phyloP scores from a whole-genome alignment of 2,329 filamentous ascomycete species.

The Apiospora pterosperma region DNA sequence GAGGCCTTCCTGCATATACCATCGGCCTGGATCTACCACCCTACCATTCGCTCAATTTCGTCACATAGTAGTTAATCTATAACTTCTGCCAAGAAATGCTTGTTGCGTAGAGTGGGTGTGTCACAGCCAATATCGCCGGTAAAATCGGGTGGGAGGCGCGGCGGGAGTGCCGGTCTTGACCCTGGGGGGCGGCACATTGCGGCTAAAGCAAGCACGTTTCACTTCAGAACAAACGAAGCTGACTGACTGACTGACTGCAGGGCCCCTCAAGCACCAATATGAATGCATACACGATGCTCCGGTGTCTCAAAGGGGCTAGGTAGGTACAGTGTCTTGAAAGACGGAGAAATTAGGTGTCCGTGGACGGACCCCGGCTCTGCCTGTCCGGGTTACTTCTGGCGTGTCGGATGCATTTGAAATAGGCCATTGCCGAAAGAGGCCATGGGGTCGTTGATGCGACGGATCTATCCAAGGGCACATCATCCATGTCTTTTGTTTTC shows the following conservation, averaged over 20 bases:
- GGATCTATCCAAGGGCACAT: too few relatives aligned
- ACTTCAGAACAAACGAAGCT: neutral
- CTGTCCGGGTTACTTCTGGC: neutral
- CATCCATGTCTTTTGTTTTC: too few relatives aligned
- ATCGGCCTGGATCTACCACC: neutral
- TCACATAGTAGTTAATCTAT: neutral
- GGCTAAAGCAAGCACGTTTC: conserved; percentile 15
- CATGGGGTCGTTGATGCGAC: neutral
- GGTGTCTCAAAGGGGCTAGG: neutral
- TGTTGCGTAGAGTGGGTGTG: conserved; percentile 14
- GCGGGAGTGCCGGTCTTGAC: neutral
- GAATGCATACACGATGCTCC: neutral
- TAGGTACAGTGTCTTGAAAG: neutral
- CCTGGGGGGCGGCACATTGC: neutral
- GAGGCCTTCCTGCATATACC: neutral
- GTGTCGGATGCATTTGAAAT: neutral
- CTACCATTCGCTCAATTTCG: neutral
- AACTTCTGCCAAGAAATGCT: conserved; percentile 14
- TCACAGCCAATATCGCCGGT: conserved; percentile 16
- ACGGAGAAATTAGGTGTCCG: neutral
- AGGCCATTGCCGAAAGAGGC: neutral
- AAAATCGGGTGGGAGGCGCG: conserved; percentile 11
- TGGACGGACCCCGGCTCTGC: neutral
- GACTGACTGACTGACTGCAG: neutral
- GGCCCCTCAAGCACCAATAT: neutral